Conservation (phyloP, 2,329 filamentous ascomycete species). For the Claviceps cyperi region DNA sequence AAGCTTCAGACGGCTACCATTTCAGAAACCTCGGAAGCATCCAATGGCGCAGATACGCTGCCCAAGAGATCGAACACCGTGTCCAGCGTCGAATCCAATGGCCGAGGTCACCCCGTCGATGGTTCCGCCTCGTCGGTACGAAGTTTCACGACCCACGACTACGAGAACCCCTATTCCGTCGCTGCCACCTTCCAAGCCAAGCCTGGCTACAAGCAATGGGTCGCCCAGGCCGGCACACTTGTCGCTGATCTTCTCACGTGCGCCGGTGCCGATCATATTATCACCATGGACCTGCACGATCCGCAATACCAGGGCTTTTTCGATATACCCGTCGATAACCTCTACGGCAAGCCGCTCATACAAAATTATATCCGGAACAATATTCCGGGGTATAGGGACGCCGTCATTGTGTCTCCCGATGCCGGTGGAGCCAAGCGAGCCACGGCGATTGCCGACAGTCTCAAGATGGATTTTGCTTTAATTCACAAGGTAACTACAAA, state of each 20-base stretch:
- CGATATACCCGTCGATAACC: constrained; percentile 94
- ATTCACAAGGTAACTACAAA: constrained; percentile 66
- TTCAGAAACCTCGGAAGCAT: constrained; percentile 18
- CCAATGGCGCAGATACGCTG: constrained; percentile 16
- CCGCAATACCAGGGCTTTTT: constrained; percentile 98
- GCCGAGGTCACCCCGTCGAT: constrained; percentile 23
- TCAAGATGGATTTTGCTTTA: constrained; percentile 89
- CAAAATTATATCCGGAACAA: constrained; percentile 62
- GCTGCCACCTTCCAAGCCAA: constrained; percentile 53
- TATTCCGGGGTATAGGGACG: constrained; percentile 71
- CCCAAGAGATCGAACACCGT: constrained; percentile 21
- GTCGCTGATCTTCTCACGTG: constrained; percentile 90
- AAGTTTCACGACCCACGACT: constrained; percentile 49
- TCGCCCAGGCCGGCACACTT: constrained; percentile 88
- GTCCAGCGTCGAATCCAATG: constrained; percentile 20
- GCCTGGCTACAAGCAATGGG: constrained; percentile 96
- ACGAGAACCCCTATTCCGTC: constrained; percentile 41
- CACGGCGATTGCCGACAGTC: constrained; percentile 82
- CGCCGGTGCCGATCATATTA: constrained; percentile 90
- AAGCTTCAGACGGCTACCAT: constrained; percentile 55
- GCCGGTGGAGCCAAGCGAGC: constrained; percentile 93
- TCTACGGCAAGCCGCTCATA: constrained; percentile 70
- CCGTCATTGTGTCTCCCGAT: constrained; percentile 90
- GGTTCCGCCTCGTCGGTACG: constrained; percentile 28
- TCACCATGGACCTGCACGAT: constrained; percentile 95